Percentiles rank a stretch among this genome's conserved stretches.
Conservation (phyloP, 108 stramenopile genomes). For the Nitzschia inconspicua region DNA sequence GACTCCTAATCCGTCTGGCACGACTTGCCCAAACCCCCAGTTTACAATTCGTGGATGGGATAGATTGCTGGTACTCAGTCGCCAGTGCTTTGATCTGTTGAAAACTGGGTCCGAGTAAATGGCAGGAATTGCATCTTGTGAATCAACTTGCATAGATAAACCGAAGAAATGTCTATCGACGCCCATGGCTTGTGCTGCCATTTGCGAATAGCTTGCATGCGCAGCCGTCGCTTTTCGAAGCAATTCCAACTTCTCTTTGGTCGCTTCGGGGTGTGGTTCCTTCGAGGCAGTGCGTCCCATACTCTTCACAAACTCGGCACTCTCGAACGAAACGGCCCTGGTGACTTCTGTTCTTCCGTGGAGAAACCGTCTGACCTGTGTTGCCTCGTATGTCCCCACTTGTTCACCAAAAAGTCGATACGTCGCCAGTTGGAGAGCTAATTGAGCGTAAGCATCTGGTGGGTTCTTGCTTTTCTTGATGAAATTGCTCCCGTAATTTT, state of each 20-base stretch:
- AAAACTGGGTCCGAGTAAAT: conserved; percentile 77
- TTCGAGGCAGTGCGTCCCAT: conserved; percentile 38
- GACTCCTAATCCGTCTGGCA: conserved; percentile 86
- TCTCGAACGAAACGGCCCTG: conserved; percentile 54
- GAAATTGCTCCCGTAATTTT: conserved; percentile 65
- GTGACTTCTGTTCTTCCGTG: conserved; percentile 86
- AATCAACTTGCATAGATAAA: conserved; percentile 53
- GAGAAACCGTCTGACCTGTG: conserved; percentile 69
- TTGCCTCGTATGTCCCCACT: conserved; percentile 83
- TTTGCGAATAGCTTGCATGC: conserved; percentile 69
- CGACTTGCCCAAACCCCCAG: conserved; percentile 93
- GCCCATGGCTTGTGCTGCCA: conserved; percentile 73
- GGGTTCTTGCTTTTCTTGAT: conserved; percentile 78
- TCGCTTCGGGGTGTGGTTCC: conserved; percentile 8
- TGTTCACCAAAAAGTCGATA: conserved; percentile 71
- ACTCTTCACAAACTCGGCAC: conserved; percentile 49
- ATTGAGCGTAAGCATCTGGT: conserved; percentile 88
- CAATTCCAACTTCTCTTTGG: conserved; percentile 49
- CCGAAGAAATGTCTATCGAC: conserved; percentile 88
- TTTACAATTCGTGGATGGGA: conserved; percentile 84
- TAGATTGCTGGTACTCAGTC: conserved; percentile 85
- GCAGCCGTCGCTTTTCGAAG: conserved; percentile 61
- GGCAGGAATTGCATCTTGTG: conserved; percentile 50
- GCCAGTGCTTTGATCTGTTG: conserved; percentile 79
- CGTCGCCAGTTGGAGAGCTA: conserved; percentile 83